Evolutionary conservation across 257 asterid genomes (phyloP), one percentile per base, ranked within the genome.

Genomic region (Plantago elongata): DNA sequence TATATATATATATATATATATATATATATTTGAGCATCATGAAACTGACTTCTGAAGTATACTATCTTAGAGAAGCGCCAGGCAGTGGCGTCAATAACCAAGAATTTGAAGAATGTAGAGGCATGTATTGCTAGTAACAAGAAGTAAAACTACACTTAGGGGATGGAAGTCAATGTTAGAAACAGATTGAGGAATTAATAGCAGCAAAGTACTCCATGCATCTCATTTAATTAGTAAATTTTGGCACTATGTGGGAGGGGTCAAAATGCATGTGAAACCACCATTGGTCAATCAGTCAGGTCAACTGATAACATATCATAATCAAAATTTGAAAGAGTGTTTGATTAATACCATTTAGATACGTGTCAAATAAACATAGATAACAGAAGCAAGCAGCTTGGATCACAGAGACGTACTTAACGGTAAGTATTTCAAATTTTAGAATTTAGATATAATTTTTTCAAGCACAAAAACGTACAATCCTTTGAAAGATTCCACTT

Each of bases 401-500:
- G 40, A 34, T 34, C 14, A 46, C 34, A 54, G 38, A 38, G 58
- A 48, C 27, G 27, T 22, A 2, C 27, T 22, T 34, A 34, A 34
- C 40, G 51, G 44, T 17, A 42, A 57, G 37, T 27, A 70, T 22
- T 34, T 61, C 14, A 51, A 22, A 67, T 62, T 42, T 57, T 67
- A 60, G 57, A 54, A 13, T 51, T 48, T 72, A 61, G 52, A 47
- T 57, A 57, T 22, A 22, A 22, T 22, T 22, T 22, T 22, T 56
- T 43, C 62, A 54, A 57, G 67, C 54, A 51, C 17, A 62, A 50
- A 45, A 78, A 72, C 97, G 54, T 85, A 93, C 99, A 62, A 65
- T 78, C 84, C 76, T 74, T 85, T 89, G 72, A 87, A 81, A 15
- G 83, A 89, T 71, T 85, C 94, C 76, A 89, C 82, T 72, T 81